Percentiles rank a stretch among this genome's conserved stretches.
These are phyloP conservation scores for Aaosphaeria pasadenensis DNA, from an alignment of 2,329 filamentous ascomycete genomes.

Conservation along the genomic window DNA sequence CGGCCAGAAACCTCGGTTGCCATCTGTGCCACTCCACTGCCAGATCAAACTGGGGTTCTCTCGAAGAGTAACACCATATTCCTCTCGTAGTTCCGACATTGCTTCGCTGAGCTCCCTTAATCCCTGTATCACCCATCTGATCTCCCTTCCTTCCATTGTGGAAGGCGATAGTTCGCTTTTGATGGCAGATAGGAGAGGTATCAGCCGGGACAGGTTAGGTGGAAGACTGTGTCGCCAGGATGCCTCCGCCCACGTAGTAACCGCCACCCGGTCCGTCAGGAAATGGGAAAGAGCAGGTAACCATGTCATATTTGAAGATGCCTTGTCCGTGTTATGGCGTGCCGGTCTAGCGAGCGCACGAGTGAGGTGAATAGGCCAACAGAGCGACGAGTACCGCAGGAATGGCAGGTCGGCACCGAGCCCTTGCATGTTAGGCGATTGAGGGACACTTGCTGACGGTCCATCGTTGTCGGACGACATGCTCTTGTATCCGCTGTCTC, in stretches of 20 bases:
- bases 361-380: conserved; percentile 31
- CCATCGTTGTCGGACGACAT: conserved; percentile 16
- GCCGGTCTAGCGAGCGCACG: conserved; percentile 14
- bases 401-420: conserved; percentile 27
- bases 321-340: neutral
- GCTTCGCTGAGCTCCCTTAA: conserved; percentile 21
- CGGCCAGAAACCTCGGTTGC: conserved; percentile 5
- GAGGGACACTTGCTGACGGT: neutral
- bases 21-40: conserved; percentile 15
- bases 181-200: conserved; percentile 19
- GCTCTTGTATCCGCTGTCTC: conserved; percentile 32
- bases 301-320: conserved; percentile 11
- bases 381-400: conserved; percentile 27
- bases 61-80: conserved; percentile 15
- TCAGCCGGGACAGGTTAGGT: conserved; percentile 25
- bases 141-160: conserved; percentile 20
- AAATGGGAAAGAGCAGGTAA: conserved; percentile 22
- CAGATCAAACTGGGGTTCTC: conserved; percentile 28
- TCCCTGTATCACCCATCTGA: conserved; percentile 19
- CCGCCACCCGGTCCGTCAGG: conserved; percentile 20
- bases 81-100: conserved; percentile 19
- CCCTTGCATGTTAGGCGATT: neutral
- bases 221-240: conserved; percentile 29
- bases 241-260: conserved; percentile 31
- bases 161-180: conserved; percentile 18